Percentiles rank a stretch among this genome's conserved stretches.
These are phyloP conservation scores for Adenanthera pavonina DNA, from an alignment of 306 rosid genomes.

Conservation along the genomic window DNA sequence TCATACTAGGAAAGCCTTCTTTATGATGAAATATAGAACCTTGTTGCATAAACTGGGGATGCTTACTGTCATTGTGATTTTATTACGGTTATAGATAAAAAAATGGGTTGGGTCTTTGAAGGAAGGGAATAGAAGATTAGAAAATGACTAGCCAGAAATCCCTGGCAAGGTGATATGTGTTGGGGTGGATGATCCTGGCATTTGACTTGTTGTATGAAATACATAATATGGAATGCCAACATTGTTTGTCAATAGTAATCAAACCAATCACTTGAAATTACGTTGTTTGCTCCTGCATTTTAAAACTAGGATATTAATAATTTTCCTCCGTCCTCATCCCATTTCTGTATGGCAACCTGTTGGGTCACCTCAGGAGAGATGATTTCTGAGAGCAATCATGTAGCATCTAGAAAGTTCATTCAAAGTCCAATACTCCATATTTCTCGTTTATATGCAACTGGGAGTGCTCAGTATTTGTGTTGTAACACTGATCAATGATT, in stretches of 20 bases:
- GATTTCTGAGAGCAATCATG: constrained; percentile 26
- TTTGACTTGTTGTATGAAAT: constrained; percentile 21
- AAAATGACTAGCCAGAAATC: constrained; percentile 1
- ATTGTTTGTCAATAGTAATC: constrained; percentile 19
- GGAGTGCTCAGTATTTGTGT: constrained; percentile 32
- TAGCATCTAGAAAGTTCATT: constrained; percentile 26
- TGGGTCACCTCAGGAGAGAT: constrained; percentile 3
- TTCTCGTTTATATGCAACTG: constrained; percentile 13
- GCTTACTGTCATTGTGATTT: constrained; percentile 24
- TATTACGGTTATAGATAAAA: constrained; percentile 21
- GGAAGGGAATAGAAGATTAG: constrained; percentile 19
- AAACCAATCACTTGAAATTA: constrained; percentile 24
- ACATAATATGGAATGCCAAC: constrained; percentile 20
- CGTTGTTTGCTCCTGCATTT: constrained; percentile 14
- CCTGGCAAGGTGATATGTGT: not conserved
- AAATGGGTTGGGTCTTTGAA: constrained; percentile 18
- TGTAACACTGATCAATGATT: constrained; percentile 26
- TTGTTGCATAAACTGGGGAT: constrained; percentile 12
- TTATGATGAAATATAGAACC: constrained; percentile 21
- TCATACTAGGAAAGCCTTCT: constrained; percentile 34
- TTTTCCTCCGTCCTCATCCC: constrained; percentile 27
- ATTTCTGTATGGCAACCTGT: constrained; percentile 24
- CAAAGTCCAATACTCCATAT: not conserved
- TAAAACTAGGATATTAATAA: constrained; percentile 23
- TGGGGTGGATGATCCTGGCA: constrained; percentile 19